Conservation (phyloP, 371 early-diverging fungal genomes). For the Mucor ambiguus region DNA sequence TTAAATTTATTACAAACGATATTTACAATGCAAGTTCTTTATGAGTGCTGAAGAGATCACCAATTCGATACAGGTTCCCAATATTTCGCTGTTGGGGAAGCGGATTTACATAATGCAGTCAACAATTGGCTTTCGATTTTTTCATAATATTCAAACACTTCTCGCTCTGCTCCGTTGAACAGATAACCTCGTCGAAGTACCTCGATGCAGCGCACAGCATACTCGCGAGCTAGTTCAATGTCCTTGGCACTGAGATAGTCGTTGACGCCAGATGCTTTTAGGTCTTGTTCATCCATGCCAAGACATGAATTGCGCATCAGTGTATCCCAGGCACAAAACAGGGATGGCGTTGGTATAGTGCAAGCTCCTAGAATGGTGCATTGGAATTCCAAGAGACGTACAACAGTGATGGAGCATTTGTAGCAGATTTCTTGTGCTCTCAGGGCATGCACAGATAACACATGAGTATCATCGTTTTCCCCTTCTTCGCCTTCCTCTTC, state of each 20-base stretch:
- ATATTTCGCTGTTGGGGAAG: slow-evolving; percentile 19
- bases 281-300: slow-evolving; percentile 26
- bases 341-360: slow-evolving; percentile 24
- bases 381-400: slow-evolving; percentile 39
- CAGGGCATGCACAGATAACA: slow-evolving; percentile 20
- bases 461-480: slow-evolving; percentile 1
- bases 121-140: slow-evolving; percentile 28
- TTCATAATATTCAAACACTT: slow-evolving; percentile 40
- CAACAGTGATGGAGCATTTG: slow-evolving; percentile 28
- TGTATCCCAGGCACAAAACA: slow-evolving; percentile 42
- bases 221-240: slow-evolving; percentile 30
- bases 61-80: slow-evolving; percentile 22
- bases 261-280: slow-evolving; percentile 2
- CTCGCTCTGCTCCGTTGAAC: slow-evolving; percentile 38
- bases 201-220: slow-evolving; percentile 35
- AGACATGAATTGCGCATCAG: slow-evolving; percentile 40
- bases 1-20: not conserved
- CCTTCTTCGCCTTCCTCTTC: not conserved
- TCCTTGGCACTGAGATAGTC: slow-evolving; percentile 22
- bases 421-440: slow-evolving; percentile 37
- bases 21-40: slow-evolving; percentile 3
- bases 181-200: slow-evolving; percentile 36
- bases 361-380: slow-evolving; percentile 24
- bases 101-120: slow-evolving; percentile 7
- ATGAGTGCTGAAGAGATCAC: not conserved